Evolutionary conservation across 805 yeast genomes (phyloP).

Genomic region (Teunomyces panamensis): DNA sequence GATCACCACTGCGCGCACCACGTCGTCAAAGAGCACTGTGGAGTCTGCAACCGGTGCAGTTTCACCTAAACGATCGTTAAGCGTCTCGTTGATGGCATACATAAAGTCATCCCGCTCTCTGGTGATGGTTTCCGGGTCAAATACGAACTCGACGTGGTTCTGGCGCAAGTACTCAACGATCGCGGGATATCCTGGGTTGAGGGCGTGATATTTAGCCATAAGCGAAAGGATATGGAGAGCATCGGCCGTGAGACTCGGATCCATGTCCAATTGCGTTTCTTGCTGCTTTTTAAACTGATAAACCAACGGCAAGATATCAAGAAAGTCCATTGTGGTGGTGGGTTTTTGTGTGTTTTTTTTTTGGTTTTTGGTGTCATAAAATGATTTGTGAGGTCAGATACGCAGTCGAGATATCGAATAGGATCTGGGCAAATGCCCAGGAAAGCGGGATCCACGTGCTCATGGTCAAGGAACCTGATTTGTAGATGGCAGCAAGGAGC

Average conservation of each 20-base stretch:
- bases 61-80: not conserved
- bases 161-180: not conserved
- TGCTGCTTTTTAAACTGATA: not conserved
- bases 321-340: not conserved
- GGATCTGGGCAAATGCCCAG: slow-evolving; percentile 67
- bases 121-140: not conserved
- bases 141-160: not conserved
- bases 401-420: slow-evolving; percentile 64
- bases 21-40: not conserved
- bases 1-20: slow-evolving; percentile 8
- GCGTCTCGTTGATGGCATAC: not conserved
- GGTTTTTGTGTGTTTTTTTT: not conserved
- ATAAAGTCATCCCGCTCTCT: slow-evolving; percentile 1
- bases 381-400: slow-evolving; percentile 52
- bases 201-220: not conserved
- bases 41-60: not conserved
- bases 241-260: not conserved
- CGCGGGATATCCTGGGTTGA: not conserved
- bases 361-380: not conserved
- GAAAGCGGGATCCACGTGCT: slow-evolving; percentile 93
- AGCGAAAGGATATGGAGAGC: not conserved
- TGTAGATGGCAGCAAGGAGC: slow-evolving; percentile 69
- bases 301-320: slow-evolving; percentile 5
- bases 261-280: not conserved
- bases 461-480: slow-evolving; percentile 80